Conservation (phyloP, 768 basidiomycete species). For the Termitomyces titanicus region DNA sequence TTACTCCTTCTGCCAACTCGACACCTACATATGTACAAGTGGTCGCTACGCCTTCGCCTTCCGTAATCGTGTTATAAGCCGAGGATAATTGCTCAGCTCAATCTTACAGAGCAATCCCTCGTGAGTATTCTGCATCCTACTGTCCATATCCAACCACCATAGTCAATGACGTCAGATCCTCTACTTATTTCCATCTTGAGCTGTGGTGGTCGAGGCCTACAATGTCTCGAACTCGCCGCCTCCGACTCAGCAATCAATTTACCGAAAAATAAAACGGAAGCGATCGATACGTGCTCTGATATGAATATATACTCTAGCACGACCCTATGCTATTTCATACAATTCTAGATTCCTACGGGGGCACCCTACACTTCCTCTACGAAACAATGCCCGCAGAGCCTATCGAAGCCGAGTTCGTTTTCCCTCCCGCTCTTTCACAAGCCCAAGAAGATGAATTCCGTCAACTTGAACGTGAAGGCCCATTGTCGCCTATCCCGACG, state of each 20-base stretch:
- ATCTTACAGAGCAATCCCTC: too few relatives aligned
- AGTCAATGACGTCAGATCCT: neutral
- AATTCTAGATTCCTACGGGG: neutral
- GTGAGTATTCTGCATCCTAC: too few relatives aligned
- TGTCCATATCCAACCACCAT: too few relatives aligned
- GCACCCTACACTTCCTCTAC: neutral
- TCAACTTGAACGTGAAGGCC: conserved; percentile 8
- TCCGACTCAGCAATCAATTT: too few relatives aligned
- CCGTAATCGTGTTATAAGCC: too few relatives aligned
- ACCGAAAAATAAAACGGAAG: neutral
- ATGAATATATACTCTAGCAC: neutral
- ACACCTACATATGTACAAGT: too few relatives aligned
- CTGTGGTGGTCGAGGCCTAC: too few relatives aligned
- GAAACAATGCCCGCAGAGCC: conserved; percentile 8
- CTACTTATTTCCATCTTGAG: too few relatives aligned
- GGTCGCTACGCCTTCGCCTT: too few relatives aligned
- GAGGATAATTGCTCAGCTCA: too few relatives aligned
- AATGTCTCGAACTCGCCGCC: too few relatives aligned
- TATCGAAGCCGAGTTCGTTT: conserved; percentile 8
- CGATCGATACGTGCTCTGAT: neutral
- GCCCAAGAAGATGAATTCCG: conserved; percentile 9
- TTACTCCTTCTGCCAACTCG: too few relatives aligned
- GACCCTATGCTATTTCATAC: neutral
- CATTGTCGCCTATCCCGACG: neutral
- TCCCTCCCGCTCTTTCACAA: conserved; percentile 8